Percentiles rank a stretch among this genome's conserved stretches.
phyloP scores from a whole-genome alignment of 2,329 filamentous ascomycete species.

The Colletotrichum karsti region DNA sequence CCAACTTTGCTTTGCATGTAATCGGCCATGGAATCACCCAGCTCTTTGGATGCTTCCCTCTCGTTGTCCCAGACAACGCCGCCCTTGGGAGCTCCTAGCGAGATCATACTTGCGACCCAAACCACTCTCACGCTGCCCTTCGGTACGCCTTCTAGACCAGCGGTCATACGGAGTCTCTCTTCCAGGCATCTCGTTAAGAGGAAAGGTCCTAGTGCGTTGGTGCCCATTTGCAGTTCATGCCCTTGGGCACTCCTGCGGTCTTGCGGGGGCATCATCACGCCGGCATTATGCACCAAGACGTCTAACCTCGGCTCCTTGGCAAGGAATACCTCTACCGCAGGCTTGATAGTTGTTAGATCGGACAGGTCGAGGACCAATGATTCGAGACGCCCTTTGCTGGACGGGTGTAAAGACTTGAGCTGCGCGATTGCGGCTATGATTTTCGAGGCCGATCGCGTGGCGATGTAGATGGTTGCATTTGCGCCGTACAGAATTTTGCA shows the following conservation, averaged over 20 bases:
- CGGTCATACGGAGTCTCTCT: slow-evolving; percentile 41
- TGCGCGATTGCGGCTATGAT: slow-evolving; percentile 50
- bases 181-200: slow-evolving; percentile 38
- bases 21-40: slow-evolving; percentile 28
- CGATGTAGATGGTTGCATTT: slow-evolving; percentile 63
- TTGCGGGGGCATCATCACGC: slow-evolving; percentile 48
- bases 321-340: slow-evolving; percentile 40
- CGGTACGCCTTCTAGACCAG: slow-evolving; percentile 36
- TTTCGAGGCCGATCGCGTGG: slow-evolving; percentile 54
- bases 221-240: slow-evolving; percentile 51
- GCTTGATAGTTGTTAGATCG: slow-evolving; percentile 44
- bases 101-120: slow-evolving; percentile 39
- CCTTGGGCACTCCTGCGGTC: slow-evolving; percentile 48
- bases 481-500: slow-evolving; percentile 60
- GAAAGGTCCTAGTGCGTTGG: slow-evolving; percentile 48
- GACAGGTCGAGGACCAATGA: slow-evolving; percentile 54
- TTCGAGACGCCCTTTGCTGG: slow-evolving; percentile 48
- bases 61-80: slow-evolving; percentile 34
- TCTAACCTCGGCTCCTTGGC: slow-evolving; percentile 42
- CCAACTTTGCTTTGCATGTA: slow-evolving; percentile 37
- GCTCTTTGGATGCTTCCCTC: slow-evolving; percentile 28
- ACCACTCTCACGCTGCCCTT: slow-evolving; percentile 39
- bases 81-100: neutral
- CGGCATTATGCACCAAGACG: slow-evolving; percentile 54
- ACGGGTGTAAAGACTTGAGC: slow-evolving; percentile 6